Conservation (phyloP, 495 filamentous ascomycete species). For the Neohortaea acidophila region DNA sequence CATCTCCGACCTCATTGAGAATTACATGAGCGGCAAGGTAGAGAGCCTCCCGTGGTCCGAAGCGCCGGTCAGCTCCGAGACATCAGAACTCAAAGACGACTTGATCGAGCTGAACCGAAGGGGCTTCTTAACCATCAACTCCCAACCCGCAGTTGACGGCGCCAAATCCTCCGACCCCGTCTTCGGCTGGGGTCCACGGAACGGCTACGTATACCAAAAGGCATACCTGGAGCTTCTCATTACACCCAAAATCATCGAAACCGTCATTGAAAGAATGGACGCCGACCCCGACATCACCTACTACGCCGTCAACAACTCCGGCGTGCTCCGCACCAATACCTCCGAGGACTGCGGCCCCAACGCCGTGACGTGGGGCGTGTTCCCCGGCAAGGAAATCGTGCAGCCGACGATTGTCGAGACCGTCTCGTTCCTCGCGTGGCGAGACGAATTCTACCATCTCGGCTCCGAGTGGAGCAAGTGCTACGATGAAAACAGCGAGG, state of each 20-base stretch:
- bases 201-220: slow-evolving; percentile 97
- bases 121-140: slow-evolving; percentile 91
- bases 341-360: slow-evolving; percentile 63
- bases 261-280: slow-evolving; percentile 68
- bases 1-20: slow-evolving; percentile 65
- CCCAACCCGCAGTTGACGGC: slow-evolving; percentile 90
- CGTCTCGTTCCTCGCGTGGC: slow-evolving; percentile 95
- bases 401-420: slow-evolving; percentile 99
- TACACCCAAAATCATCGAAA: slow-evolving; percentile 58
- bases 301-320: slow-evolving; percentile 72
- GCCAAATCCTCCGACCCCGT: slow-evolving; percentile 72
- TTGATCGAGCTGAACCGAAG: slow-evolving; percentile 69
- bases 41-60: slow-evolving; percentile 92
- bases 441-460: slow-evolving; percentile 89
- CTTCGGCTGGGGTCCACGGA: slow-evolving; percentile 85
- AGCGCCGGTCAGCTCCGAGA: slow-evolving; percentile 65
- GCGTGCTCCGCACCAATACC: slow-evolving; percentile 72
- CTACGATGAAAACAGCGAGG: slow-evolving; percentile 62
- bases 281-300: slow-evolving; percentile 71
- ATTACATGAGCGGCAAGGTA: slow-evolving; percentile 65
- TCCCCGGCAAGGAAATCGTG: slow-evolving; percentile 95
- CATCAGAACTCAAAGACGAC: slow-evolving; percentile 56
- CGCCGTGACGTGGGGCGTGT: slow-evolving; percentile 97
- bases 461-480: slow-evolving; percentile 91
- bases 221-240: slow-evolving; percentile 88